phyloP scores from a whole-genome alignment of 352 stramenopile genomes.

The Phytophthora tentaculata region DNA sequence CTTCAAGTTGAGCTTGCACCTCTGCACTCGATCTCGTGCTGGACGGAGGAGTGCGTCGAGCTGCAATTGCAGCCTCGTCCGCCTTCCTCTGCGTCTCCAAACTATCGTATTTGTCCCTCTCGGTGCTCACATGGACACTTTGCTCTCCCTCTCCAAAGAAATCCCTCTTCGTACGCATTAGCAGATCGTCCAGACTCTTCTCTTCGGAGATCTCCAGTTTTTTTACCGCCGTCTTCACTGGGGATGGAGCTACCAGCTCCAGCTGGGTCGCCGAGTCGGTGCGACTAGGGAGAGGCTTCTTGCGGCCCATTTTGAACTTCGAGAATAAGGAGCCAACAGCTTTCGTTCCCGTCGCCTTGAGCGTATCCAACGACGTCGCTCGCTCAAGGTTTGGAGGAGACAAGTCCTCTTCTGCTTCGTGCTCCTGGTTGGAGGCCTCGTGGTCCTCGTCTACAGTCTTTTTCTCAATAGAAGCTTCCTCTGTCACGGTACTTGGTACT shows the following conservation, averaged over 20 bases:
- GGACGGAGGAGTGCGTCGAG: conserved; percentile 12
- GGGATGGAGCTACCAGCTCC: conserved; percentile 26
- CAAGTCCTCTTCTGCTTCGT: conserved; percentile 16
- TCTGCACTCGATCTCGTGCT: conserved; percentile 21
- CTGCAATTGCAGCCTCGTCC: conserved; percentile 10
- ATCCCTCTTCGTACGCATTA: conserved; percentile 28
- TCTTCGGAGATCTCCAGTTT: conserved; percentile 40
- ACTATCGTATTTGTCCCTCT: conserved; percentile 42
- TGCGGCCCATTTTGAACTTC: conserved; percentile 44
- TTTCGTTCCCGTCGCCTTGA: conserved; percentile 35
- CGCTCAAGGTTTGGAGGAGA: conserved; percentile 16
- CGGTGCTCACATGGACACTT: conserved; percentile 43
- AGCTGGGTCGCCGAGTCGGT: conserved; percentile 37
- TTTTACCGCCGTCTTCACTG: conserved; percentile 29
- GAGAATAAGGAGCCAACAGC: conserved; percentile 44
- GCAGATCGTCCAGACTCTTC: conserved; percentile 27
- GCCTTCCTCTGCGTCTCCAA: conserved; percentile 28
- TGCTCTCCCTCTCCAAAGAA: conserved; percentile 32
- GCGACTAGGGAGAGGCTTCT: conserved; percentile 35
- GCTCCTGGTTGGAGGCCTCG: neutral
- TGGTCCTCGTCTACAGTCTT: neutral
- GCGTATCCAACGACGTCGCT: conserved; percentile 27
- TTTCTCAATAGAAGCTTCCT: neutral
- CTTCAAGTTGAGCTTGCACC: conserved; percentile 5
- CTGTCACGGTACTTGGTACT: neutral